Evolutionary conservation across 2,329 filamentous ascomycete species (phyloP).

Genomic region (Mycosphaerella sp.): DNA sequence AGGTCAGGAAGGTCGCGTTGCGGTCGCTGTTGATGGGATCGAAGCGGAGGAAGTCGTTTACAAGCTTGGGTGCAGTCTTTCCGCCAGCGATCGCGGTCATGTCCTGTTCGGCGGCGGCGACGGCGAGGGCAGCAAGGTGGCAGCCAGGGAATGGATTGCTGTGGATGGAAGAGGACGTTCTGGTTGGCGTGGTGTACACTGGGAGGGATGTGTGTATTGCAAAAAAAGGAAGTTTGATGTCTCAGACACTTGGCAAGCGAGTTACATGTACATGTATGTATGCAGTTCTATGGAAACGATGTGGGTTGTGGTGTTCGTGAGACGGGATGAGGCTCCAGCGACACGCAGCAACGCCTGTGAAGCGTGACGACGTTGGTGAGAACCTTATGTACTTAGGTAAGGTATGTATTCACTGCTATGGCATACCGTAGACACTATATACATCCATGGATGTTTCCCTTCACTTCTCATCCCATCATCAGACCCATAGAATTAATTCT

Average conservation of each 20-base stretch:
- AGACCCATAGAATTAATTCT: too few relatives aligned
- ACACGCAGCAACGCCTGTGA: too few relatives aligned
- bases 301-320: too few relatives aligned
- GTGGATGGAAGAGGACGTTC: background rate
- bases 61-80: conserved; percentile 47
- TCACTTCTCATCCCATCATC: too few relatives aligned
- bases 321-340: too few relatives aligned
- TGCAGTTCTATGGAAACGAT: too few relatives aligned
- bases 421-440: background rate
- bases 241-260: background rate
- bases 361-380: background rate
- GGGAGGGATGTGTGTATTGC: background rate
- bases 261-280: too few relatives aligned
- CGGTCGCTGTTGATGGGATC: conserved; percentile 44
- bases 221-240: background rate
- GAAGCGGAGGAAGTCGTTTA: conserved; percentile 48
- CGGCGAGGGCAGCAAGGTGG: background rate
- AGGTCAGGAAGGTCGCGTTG: conserved; percentile 45
- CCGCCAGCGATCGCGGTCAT: conserved; percentile 24
- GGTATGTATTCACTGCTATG: background rate
- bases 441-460: too few relatives aligned
- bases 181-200: background rate
- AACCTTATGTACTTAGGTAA: too few relatives aligned
- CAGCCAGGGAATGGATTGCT: background rate
- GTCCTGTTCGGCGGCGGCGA: conserved; percentile 3